Conservation (phyloP, 73 alveolate genomes). For the Paraurostyla sp. region DNA sequence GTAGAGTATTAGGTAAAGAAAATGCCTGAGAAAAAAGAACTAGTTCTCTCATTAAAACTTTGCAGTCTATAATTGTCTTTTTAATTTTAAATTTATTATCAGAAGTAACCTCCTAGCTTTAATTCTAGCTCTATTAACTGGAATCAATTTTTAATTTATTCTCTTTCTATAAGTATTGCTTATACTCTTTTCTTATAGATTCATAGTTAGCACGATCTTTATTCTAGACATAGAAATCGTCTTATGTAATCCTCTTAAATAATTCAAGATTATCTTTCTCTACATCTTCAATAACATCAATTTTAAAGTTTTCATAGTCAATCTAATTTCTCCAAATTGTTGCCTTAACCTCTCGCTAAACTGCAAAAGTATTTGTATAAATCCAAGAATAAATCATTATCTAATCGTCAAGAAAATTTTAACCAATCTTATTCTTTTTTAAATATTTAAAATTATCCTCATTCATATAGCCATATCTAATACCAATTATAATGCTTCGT, state of each 20-base stretch:
- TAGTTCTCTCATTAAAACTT: not conserved
- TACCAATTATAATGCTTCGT: not conserved
- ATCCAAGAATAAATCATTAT: not conserved
- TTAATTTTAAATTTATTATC: not conserved
- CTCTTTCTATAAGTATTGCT: too few species aligned
- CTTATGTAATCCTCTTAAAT: not conserved
- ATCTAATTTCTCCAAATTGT: conserved; percentile 4
- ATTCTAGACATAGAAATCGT: not conserved
- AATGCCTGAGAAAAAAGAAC: not conserved
- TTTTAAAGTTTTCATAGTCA: not conserved
- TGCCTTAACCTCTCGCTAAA: not conserved
- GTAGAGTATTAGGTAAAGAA: not conserved
- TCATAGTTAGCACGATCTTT: too few species aligned
- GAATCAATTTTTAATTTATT: not conserved
- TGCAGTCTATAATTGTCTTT: not conserved
- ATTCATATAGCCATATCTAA: conserved; percentile 5
- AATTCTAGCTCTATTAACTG: too few species aligned
- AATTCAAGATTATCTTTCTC: not conserved
- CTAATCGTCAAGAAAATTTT: not conserved
- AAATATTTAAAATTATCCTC: not conserved
- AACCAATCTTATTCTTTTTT: not conserved
- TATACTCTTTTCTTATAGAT: too few species aligned
- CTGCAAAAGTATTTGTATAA: not conserved
- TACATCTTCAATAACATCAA: not conserved
- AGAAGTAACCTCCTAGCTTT: too few species aligned